Evolutionary conservation across 345 rosid species (phyloP).

Genomic region (Hypericum perforatum): DNA sequence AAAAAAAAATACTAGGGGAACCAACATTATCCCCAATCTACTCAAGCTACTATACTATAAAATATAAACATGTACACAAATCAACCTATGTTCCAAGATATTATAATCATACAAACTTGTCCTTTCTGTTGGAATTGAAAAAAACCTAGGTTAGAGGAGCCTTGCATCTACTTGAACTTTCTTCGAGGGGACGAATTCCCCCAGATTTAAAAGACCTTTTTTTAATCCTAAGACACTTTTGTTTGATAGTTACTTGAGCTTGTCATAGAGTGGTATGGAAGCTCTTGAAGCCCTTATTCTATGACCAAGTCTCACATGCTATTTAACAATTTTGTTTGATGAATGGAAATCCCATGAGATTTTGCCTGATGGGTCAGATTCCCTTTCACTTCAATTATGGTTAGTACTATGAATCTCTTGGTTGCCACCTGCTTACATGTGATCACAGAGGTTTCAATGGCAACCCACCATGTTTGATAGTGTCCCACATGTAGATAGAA

Average conservation of each 20-base stretch:
- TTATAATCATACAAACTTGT: slow-evolving; percentile 15
- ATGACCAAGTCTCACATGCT: slow-evolving; percentile 19
- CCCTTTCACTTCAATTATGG: too few species aligned
- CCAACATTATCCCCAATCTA: slow-evolving; percentile 16
- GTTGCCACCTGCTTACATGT: too few species aligned
- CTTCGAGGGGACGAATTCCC: slow-evolving; percentile 16
- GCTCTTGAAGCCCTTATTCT: slow-evolving; percentile 8
- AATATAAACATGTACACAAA: slow-evolving; percentile 5
- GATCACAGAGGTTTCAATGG: too few species aligned
- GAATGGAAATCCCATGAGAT: too few species aligned
- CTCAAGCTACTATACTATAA: slow-evolving; percentile 3
- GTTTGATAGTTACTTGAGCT: too few species aligned
- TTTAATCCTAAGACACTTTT: neutral
- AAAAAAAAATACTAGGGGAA: neutral
- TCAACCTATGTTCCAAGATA: slow-evolving; percentile 8
- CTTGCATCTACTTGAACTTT: slow-evolving; percentile 13
- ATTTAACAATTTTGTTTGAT: too few species aligned
- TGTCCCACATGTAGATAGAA: too few species aligned
- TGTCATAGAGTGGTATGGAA: neutral
- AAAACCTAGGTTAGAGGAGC: slow-evolving; percentile 5
- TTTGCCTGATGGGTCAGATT: too few species aligned
- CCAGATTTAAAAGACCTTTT: slow-evolving; percentile 15
- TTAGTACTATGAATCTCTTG: too few species aligned
- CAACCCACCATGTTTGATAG: too few species aligned
- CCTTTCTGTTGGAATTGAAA: slow-evolving; percentile 12